A percentile compares a stretch with the other conserved stretches of the same genome.
These are phyloP conservation scores for Macrocybe gigantea DNA, from an alignment of 768 basidiomycete genomes.

Conservation along the genomic window DNA sequence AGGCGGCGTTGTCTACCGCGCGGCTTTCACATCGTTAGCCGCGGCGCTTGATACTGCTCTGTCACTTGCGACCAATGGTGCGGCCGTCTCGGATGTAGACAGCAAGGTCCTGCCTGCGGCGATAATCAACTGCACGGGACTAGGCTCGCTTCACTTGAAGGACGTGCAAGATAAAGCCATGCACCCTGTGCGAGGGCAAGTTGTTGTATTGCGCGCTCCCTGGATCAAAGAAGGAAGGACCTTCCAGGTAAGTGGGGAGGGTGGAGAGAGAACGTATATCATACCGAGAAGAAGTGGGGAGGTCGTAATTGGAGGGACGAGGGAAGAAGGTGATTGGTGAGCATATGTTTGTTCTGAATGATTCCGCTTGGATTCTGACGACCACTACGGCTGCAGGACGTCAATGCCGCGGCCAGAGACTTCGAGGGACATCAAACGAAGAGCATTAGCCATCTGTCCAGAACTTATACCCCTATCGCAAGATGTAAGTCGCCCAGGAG, in stretches of 20 bases:
- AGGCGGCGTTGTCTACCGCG: constrained; percentile 7
- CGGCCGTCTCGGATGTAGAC: too few species aligned
- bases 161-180: constrained; percentile 7
- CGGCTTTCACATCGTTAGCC: constrained; percentile 3
- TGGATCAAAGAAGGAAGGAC: constrained; percentile 13
- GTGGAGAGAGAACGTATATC: constrained; percentile 10
- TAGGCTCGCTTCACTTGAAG: constrained; percentile 6
- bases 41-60: not conserved
- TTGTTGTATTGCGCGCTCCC: constrained; percentile 9
- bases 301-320: constrained; percentile 11
- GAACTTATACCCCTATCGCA: constrained; percentile 2
- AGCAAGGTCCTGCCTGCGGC: not conserved
- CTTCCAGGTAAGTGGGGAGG: constrained; percentile 8
- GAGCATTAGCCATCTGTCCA: constrained; percentile 7
- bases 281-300: constrained; percentile 12
- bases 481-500: not conserved
- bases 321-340: constrained; percentile 10
- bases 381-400: constrained; percentile 3
- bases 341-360: not conserved
- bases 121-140: constrained; percentile 10
- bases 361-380: too few species aligned
- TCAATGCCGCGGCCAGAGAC: constrained; percentile 8
- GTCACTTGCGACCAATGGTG: too few species aligned
- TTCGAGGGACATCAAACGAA: constrained; percentile 8
- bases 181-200: constrained; percentile 10